Conservation (phyloP, 805 yeast species). For the Kodamaea lidongshanica region DNA sequence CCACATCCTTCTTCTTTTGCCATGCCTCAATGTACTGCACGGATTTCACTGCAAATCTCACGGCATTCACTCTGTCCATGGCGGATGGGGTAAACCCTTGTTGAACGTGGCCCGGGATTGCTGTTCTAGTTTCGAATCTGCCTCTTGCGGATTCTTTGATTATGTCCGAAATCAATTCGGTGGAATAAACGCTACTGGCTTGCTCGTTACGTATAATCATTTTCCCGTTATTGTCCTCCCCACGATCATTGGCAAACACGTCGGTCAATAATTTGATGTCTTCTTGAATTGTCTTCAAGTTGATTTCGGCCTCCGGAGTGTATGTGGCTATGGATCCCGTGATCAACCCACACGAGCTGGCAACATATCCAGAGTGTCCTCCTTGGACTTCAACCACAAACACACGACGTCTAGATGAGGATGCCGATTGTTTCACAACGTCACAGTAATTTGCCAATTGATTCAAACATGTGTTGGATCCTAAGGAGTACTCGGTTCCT, state of each 20-base stretch:
- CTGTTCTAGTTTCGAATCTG: constrained; percentile 70
- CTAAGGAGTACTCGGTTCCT: constrained; percentile 73
- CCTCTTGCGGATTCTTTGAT: constrained; percentile 58
- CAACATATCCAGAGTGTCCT: constrained; percentile 76
- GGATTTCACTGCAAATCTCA: constrained; percentile 64
- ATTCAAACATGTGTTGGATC: constrained; percentile 71
- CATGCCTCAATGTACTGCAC: constrained; percentile 59
- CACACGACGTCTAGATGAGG: constrained; percentile 70
- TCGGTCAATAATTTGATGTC: constrained; percentile 59
- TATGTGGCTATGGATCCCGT: constrained; percentile 72
- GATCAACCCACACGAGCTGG: constrained; percentile 60
- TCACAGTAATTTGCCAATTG: constrained; percentile 69
- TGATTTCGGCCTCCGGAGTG: constrained; percentile 67
- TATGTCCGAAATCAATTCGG: constrained; percentile 66
- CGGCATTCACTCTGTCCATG: constrained; percentile 70
- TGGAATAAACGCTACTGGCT: constrained; percentile 60
- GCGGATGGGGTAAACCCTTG: constrained; percentile 77
- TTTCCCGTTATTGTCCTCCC: constrained; percentile 64
- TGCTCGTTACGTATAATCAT: constrained; percentile 61
- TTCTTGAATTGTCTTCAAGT: constrained; percentile 52
- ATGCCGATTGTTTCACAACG: constrained; percentile 71
- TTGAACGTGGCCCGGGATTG: constrained; percentile 82
- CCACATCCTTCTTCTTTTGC: constrained; percentile 5
- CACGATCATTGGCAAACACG: constrained; percentile 55
- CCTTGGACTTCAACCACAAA: constrained; percentile 83